phyloP scores from a whole-genome alignment of 805 yeast species.

The Schizosaccharomyces lindneri region DNA sequence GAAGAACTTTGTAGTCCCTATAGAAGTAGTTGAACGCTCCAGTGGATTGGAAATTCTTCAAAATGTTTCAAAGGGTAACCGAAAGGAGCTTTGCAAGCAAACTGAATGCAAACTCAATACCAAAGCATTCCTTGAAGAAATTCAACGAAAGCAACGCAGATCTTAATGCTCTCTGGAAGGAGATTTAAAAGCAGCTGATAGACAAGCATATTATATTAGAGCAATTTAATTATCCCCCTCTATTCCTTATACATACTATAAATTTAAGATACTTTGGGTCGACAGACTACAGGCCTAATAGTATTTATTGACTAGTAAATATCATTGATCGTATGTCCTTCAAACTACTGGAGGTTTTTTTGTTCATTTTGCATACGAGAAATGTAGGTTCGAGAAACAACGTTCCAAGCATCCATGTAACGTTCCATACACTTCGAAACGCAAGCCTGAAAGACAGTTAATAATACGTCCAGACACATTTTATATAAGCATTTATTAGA shows the following conservation, averaged over 20 bases:
- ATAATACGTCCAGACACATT: neutral
- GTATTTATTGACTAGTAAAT: too few species aligned
- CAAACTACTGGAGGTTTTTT: neutral
- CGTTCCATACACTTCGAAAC: conserved; percentile 45
- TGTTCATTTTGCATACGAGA: conserved; percentile 27
- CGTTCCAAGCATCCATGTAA: conserved; percentile 63
- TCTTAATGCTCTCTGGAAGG: too few species aligned
- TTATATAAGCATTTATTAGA: too few species aligned
- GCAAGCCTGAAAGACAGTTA: conserved; percentile 17
- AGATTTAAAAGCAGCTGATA: too few species aligned
- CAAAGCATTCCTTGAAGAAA: neutral
- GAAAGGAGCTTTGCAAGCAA: conserved; percentile 56
- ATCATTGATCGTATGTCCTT: too few species aligned
- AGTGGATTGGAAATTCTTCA: conserved; percentile 56
- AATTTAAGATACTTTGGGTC: too few species aligned
- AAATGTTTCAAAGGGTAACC: conserved; percentile 31
- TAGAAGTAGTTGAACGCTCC: conserved; percentile 58
- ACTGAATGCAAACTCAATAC: conserved; percentile 21
- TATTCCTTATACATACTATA: too few species aligned
- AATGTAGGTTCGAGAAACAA: conserved; percentile 44
- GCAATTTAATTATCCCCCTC: too few species aligned
- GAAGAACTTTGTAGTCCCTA: conserved; percentile 58
- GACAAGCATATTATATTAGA: too few species aligned
- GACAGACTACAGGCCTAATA: too few species aligned
- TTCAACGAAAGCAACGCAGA: neutral